Base-by-base conservation (phyloP, 139 green algal species). In the Chlamydomonas incerta region DNA sequence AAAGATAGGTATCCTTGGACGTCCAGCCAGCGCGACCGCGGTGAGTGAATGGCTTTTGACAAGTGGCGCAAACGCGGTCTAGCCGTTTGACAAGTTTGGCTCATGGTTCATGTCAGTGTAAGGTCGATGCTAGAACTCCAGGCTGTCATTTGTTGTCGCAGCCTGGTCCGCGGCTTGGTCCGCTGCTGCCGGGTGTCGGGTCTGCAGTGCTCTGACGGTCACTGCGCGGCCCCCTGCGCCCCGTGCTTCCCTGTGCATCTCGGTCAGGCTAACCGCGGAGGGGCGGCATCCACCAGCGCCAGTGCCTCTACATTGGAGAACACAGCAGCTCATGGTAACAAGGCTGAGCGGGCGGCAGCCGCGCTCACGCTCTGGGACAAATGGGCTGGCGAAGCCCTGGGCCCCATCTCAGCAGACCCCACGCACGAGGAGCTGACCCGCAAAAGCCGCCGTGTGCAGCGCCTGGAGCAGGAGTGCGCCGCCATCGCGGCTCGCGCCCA, bases 381-480 rank as follows among this genome's bases (percentile, higher is more conserved):
- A 26, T 90, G 86, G 86, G 86, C 86, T 15, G 23, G 37, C 3
- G 86, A 90, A 6, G 46, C 80, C 14, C 50, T 90, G 37, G 86
- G 86, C 20, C 86, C 71, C 52, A 72, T 90, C 26, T 72, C 58
- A 47, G n/a, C 79, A 23, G 86, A 86, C 17, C 79, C 79, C 34
- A 79, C 63, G 6, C 47, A 35, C 1, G 57, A 83, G 35, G 79
- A 87, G n/a, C 79, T 90, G 29, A 29, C 63, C 17, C 50, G 50
- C 31, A 92, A 84, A 71, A 91, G 67, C 60, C 58, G 13, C 37
- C 71, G 80, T 0, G 58, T 88, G 24, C 65, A 87, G 50, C 50
- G 80, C 46, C 68, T 91, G 24, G 87, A 91, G 75, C 29, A 80
- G 23, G 85, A 91, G 63, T 91, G 87, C 29, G 87, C 87, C n/a